Base-by-base conservation (phyloP, 2,329 filamentous ascomycete species). In the Aspergillus terreus region DNA sequence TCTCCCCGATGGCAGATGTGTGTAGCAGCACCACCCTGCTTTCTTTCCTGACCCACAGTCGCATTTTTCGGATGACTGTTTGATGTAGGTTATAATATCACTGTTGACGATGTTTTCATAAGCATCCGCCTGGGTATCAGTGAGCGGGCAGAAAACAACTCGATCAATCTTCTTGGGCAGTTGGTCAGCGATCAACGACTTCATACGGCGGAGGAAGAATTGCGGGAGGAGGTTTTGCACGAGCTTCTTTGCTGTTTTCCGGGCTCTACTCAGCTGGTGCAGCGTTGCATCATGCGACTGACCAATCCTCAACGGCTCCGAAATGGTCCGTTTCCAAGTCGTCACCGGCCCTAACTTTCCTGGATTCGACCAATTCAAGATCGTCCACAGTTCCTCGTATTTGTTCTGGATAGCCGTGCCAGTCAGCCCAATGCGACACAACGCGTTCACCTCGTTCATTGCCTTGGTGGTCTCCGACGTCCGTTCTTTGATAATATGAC, bases 341-440 rank as follows among this genome's bases (percentile, higher is more conserved):
- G 81, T 75, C 9, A 88, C 72, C 0, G 84, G 82, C 0, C 85
- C 84, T 56, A 87, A 80, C 36, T 71, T 73, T 0, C 91, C 92
- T 0, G 94, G 94, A 60, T 95, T 94, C 0, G 91, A 92, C 94
- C 94, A 99, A 67, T 99, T 95, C 2, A 99, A 77, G 0, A 99
- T 77, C 0, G 91, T 95, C 92, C 92, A 99, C 1, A 99, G 79
- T 69, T 99, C 94, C 66, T 96, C 90, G 67, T 99, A 99, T 59
- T 90, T 94, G 70, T 99, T 99, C 67, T 99, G 94, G 42, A 99
- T 96, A 0, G 92, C 92, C 0, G 94, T 99, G 2, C 94, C 94
- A 0, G 92, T 97, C 7, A 99, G 78, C 0, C 94, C 94, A 54
- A 99, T 92, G 32, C 94, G 83, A 65, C 94, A 97, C 2, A 97